phyloP scores from a whole-genome alignment of 306 rosid species.

The Cotoneaster glaucophyllus region DNA sequence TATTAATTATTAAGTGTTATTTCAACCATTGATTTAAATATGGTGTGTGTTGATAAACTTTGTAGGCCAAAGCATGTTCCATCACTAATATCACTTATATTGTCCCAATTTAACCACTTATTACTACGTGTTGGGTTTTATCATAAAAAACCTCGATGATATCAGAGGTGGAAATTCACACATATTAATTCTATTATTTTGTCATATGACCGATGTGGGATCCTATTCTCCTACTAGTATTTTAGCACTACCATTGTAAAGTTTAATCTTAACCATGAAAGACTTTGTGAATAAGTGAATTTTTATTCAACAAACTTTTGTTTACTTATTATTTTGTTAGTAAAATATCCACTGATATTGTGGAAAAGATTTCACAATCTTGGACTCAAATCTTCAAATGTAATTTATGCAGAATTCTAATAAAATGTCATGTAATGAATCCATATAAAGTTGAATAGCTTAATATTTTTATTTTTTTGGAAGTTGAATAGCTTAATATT shows the following conservation, averaged over 20 bases:
- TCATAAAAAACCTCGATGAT: too few species aligned
- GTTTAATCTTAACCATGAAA: neutral
- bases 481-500: neutral
- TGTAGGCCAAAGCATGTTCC: too few species aligned
- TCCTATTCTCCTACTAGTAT: too few species aligned
- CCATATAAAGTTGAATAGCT: neutral
- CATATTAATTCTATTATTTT: too few species aligned
- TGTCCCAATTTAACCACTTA: too few species aligned
- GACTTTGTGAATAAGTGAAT: neutral
- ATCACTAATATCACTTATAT: too few species aligned
- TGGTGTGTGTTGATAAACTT: neutral
- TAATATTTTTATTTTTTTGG: too few species aligned
- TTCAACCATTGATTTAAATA: neutral
- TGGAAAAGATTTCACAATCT: slow-evolving; percentile 18
- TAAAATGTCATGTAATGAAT: neutral
- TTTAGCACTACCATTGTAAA: neutral
- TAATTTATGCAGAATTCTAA: neutral
- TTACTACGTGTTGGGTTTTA: too few species aligned
- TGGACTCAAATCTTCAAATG: slow-evolving; percentile 14
- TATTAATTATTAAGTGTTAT: neutral
- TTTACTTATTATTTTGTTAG: neutral
- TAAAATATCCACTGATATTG: neutral
- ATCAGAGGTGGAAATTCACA: too few species aligned
- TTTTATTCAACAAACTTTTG: neutral
- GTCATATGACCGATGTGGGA: too few species aligned